Evolutionary conservation across 768 basidiomycete genomes (phyloP).

Genomic region (Amanita subjunquillea): DNA sequence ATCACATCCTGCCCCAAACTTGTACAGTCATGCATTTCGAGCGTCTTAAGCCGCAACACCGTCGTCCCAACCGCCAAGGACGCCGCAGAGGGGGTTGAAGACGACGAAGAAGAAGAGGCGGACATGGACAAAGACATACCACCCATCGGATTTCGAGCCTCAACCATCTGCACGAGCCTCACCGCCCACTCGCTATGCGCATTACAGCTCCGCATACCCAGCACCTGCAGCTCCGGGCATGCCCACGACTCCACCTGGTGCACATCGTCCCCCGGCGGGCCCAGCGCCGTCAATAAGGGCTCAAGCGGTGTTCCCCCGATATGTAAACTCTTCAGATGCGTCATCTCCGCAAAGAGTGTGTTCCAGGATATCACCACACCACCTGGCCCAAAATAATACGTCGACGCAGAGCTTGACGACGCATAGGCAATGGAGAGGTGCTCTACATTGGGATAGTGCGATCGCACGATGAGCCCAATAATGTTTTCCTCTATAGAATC

Average conservation of each 20-base stretch:
- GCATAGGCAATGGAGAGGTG: conserved; percentile 58
- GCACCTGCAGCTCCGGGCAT: conserved; percentile 49
- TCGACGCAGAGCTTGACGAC: conserved; percentile 3
- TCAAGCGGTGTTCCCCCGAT: conserved; percentile 62
- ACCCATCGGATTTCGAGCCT: conserved; percentile 55
- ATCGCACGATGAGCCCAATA: conserved; percentile 47
- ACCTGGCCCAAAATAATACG: conserved; percentile 49
- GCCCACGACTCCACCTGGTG: conserved; percentile 36
- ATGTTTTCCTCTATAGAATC: conserved; percentile 70
- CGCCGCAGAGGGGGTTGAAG: background rate
- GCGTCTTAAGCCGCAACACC: conserved; percentile 39
- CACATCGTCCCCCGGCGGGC: conserved; percentile 49
- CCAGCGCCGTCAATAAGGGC: conserved; percentile 47
- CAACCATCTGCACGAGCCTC: conserved; percentile 64
- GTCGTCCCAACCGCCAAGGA: conserved; percentile 8
- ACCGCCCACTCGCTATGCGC: conserved; percentile 53
- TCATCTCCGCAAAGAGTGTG: conserved; percentile 47
- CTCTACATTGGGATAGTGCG: conserved; percentile 43
- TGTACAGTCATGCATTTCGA: conserved; percentile 63
- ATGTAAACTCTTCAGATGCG: conserved; percentile 45
- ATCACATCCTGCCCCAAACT: conserved; percentile 60
- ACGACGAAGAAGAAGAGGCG: conserved; percentile 10
- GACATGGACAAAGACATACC: conserved; percentile 9
- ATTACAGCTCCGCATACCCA: conserved; percentile 58
- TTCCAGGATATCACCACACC: conserved; percentile 57